phyloP scores from a whole-genome alignment of 2,329 filamentous ascomycete genomes.

The Botryotinia calthae region DNA sequence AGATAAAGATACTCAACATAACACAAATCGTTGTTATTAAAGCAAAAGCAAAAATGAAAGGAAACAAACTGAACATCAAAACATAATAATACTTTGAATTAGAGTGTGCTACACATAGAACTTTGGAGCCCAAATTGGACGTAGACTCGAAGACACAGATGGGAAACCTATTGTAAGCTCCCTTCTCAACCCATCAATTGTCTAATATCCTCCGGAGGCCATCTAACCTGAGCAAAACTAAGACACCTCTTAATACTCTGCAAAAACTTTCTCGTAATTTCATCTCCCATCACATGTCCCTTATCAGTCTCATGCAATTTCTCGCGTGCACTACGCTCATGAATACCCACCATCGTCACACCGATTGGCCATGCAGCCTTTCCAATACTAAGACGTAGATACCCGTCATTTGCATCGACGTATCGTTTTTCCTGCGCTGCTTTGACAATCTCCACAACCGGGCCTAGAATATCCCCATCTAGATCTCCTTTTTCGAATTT shows the following conservation, averaged over 20 bases:
- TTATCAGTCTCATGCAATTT: constrained; percentile 87
- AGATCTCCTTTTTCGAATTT: constrained; percentile 81
- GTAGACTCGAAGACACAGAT: background rate
- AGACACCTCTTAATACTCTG: constrained; percentile 97
- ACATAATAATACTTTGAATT: background rate
- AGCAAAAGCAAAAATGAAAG: background rate
- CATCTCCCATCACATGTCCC: constrained; percentile 96
- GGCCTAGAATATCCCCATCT: constrained; percentile 73
- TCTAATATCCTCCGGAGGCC: constrained; percentile 87
- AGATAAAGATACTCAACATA: background rate
- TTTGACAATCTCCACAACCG: constrained; percentile 87
- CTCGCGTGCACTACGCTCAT: constrained; percentile 92
- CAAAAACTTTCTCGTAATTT: constrained; percentile 90
- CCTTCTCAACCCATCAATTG: constrained; percentile 76
- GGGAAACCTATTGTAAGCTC: background rate
- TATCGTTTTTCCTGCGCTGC: constrained; percentile 88
- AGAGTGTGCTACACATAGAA: background rate
- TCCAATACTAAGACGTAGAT: constrained; percentile 87
- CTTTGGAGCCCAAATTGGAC: background rate
- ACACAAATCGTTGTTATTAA: background rate
- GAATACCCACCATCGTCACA: constrained; percentile 99
- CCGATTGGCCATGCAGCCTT: constrained; percentile 99
- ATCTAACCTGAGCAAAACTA: constrained; percentile 94
- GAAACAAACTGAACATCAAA: background rate
- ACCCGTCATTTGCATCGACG: constrained; percentile 94